phyloP scores from a whole-genome alignment of 306 rosid species.

The Castanopsis chinensis region DNA sequence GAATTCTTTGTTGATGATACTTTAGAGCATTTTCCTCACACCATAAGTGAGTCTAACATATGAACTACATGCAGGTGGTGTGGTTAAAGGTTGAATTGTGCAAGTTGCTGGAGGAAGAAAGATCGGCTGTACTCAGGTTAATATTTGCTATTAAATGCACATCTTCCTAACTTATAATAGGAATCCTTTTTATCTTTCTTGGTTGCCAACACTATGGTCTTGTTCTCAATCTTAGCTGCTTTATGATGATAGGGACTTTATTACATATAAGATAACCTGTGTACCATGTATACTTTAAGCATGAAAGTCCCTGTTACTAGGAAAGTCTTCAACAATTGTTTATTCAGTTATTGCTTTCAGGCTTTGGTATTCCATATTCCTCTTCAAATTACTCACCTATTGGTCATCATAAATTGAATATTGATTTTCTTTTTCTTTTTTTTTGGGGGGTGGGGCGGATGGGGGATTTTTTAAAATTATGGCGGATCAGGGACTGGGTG shows the following conservation, averaged over 20 bases:
- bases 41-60: conserved; percentile 21
- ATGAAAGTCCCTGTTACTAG: not conserved
- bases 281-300: not conserved
- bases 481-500: too few relatives aligned
- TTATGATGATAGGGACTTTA: not conserved
- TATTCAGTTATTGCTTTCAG: not conserved
- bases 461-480: too few relatives aligned
- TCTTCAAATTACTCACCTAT: not conserved
- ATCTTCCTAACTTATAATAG: not conserved
- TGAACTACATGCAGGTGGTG: conserved; percentile 64
- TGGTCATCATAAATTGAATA: not conserved
- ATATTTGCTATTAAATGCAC: conserved; percentile 12
- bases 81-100: conserved; percentile 90
- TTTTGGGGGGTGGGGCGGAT: not conserved
- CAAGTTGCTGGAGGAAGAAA: conserved; percentile 79
- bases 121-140: conserved; percentile 90
- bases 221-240: not conserved
- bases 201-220: not conserved
- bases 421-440: not conserved
- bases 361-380: not conserved
- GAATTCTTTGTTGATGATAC: conserved; percentile 5
- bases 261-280: not conserved
- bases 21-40: conserved; percentile 1
- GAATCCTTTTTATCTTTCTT: not conserved
- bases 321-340: not conserved